Evolutionary conservation across 2,329 filamentous ascomycete genomes (phyloP).

Genomic region (Aureobasidium sp.): DNA sequence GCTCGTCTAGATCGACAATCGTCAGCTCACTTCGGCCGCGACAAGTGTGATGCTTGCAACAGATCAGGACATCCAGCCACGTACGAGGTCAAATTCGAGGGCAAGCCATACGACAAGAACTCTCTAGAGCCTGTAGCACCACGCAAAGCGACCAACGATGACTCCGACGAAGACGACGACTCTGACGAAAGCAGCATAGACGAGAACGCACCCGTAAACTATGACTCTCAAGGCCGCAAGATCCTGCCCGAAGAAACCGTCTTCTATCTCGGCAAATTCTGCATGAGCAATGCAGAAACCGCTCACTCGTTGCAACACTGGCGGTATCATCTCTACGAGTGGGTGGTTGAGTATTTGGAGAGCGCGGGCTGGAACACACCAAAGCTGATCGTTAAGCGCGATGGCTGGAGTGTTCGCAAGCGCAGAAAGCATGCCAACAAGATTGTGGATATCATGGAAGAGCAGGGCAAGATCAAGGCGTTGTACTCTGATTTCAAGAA

Average conservation of each 20-base stretch:
- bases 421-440: slow-evolving; percentile 51
- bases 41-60: slow-evolving; percentile 63
- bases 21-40: slow-evolving; percentile 27
- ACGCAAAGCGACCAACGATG: slow-evolving; percentile 4
- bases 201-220: slow-evolving; percentile 28
- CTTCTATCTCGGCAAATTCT: slow-evolving; percentile 49
- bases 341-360: slow-evolving; percentile 55
- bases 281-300: slow-evolving; percentile 56
- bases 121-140: slow-evolving; percentile 54
- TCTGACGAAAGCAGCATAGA: slow-evolving; percentile 27
- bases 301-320: slow-evolving; percentile 68
- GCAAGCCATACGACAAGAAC: slow-evolving; percentile 55
- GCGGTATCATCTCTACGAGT: slow-evolving; percentile 65
- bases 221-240: slow-evolving; percentile 39
- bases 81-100: slow-evolving; percentile 53
- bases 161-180: slow-evolving; percentile 34
- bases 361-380: slow-evolving; percentile 49
- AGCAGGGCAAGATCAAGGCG: slow-evolving; percentile 47
- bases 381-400: slow-evolving; percentile 51
- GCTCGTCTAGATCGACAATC: slow-evolving; percentile 33
- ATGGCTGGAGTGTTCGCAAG: slow-evolving; percentile 52
- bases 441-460: slow-evolving; percentile 57
- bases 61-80: slow-evolving; percentile 59
- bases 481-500: slow-evolving; percentile 59
- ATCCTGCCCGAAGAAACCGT: slow-evolving; percentile 36